These are phyloP conservation scores for Xylaria nigripes DNA, from an alignment of 495 filamentous ascomycete species.

Conservation along the genomic window DNA sequence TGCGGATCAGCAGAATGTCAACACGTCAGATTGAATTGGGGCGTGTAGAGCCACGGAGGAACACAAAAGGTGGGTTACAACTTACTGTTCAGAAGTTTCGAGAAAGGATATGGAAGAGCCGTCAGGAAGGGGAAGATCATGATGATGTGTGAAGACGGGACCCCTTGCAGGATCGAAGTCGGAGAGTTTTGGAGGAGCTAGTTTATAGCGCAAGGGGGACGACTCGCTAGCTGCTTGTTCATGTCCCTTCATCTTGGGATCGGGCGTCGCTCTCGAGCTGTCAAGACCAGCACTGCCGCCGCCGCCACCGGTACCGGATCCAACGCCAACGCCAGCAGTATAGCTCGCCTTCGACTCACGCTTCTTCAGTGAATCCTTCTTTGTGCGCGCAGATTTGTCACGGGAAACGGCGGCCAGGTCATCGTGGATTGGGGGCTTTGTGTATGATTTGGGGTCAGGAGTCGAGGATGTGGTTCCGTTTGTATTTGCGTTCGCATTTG, in stretches of 20 bases:
- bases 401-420: conserved; percentile 32
- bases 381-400: conserved; percentile 43
- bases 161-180: conserved; percentile 52
- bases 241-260: conserved; percentile 43
- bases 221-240: conserved; percentile 31
- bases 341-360: conserved; percentile 56
- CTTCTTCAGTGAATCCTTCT: conserved; percentile 71
- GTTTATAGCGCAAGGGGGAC: conserved; percentile 49
- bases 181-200: conserved; percentile 47
- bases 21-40: conserved; percentile 22
- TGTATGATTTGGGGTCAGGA: conserved; percentile 17
- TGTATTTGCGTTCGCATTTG: conserved; percentile 15
- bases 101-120: conserved; percentile 47
- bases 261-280: conserved; percentile 46
- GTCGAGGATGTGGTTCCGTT: conserved; percentile 24
- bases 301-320: conserved; percentile 5
- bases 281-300: conserved; percentile 11
- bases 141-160: conserved; percentile 46
- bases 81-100: conserved; percentile 59
- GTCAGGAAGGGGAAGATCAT: conserved; percentile 37
- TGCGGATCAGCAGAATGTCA: conserved; percentile 30
- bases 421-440: conserved; percentile 29
- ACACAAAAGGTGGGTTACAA: neutral
- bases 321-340: neutral
- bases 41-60: neutral